Evolutionary conservation across 2,329 filamentous ascomycete species (phyloP).

Genomic region (Lasiodiplodia citricola): DNA sequence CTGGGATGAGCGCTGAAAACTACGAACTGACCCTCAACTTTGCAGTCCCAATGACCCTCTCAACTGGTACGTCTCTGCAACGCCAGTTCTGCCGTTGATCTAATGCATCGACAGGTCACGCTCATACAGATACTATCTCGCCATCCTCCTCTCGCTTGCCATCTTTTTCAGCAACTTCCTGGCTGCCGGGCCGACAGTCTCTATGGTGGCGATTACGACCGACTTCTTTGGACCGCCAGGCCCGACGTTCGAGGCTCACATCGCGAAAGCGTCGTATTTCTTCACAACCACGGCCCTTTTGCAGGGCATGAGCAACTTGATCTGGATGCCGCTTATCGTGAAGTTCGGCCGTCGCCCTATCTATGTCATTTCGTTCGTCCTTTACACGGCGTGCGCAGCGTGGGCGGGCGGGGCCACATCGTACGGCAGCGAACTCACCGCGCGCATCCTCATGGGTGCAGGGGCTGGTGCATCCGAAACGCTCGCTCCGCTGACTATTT

Average conservation of each 20-base stretch:
- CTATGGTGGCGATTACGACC: slow-evolving; percentile 54
- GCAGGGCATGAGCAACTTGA: slow-evolving; percentile 49
- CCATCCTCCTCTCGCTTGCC: slow-evolving; percentile 56
- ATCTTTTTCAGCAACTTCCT: slow-evolving; percentile 64
- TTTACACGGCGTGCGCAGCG: slow-evolving; percentile 32
- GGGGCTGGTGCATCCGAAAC: slow-evolving; percentile 60
- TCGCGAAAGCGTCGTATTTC: slow-evolving; percentile 58
- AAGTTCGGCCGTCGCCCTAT: slow-evolving; percentile 46
- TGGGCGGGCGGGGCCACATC: slow-evolving; percentile 33
- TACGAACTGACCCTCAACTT: slow-evolving; percentile 38
- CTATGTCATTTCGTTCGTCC: slow-evolving; percentile 35
- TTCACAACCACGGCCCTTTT: slow-evolving; percentile 59
- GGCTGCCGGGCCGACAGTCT: slow-evolving; percentile 60
- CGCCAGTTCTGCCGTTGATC: neutral
- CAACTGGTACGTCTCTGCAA: slow-evolving; percentile 54
- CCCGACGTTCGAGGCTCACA: slow-evolving; percentile 39
- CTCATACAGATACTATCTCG: slow-evolving; percentile 58
- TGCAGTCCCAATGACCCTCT: slow-evolving; percentile 56
- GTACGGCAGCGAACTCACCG: slow-evolving; percentile 43
- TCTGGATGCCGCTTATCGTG: slow-evolving; percentile 48
- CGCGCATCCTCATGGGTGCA: slow-evolving; percentile 59
- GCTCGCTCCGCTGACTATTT: slow-evolving; percentile 56
- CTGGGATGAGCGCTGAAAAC: neutral
- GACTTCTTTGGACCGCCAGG: slow-evolving; percentile 49
- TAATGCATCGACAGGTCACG: slow-evolving; percentile 32